phyloP scores from a whole-genome alignment of 2,329 filamentous ascomycete genomes.

The Fusarium sp. region DNA sequence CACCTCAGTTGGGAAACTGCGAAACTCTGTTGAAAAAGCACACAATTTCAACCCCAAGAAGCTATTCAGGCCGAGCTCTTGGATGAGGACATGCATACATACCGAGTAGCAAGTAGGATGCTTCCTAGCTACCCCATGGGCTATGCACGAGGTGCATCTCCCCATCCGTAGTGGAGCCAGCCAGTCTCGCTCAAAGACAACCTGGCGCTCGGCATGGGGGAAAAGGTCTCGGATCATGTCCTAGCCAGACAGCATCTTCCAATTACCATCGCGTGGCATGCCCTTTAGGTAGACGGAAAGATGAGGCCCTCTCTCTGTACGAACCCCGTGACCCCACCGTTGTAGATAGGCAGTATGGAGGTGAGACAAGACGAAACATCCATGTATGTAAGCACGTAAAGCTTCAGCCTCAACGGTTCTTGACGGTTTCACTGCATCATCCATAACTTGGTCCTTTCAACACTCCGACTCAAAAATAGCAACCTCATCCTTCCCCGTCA shows the following conservation, averaged over 20 bases:
- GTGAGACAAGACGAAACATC: conserved; percentile 2
- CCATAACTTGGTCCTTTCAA: background rate
- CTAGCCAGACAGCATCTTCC: background rate
- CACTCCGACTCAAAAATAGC: background rate
- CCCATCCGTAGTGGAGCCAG: conserved; percentile 1
- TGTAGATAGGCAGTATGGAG: background rate
- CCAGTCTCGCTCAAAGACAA: background rate
- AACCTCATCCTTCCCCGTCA: background rate
- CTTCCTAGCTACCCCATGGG: background rate
- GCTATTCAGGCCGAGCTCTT: background rate
- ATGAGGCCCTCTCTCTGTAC: background rate
- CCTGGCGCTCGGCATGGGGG: background rate
- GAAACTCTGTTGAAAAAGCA: background rate
- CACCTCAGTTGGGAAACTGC: background rate
- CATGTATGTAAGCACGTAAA: background rate
- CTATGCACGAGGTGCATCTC: background rate
- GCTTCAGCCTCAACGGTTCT: background rate
- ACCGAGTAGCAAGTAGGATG: background rate
- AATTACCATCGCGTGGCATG: background rate
- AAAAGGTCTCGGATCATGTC: conserved; percentile 1
- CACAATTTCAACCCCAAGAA: background rate
- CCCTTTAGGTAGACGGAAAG: background rate
- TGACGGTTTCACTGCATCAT: background rate
- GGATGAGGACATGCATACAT: background rate
- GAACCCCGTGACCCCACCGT: background rate